These are phyloP conservation scores for Guyanaporus albipodus DNA, from an alignment of 768 basidiomycete species.

Conservation along the genomic window DNA sequence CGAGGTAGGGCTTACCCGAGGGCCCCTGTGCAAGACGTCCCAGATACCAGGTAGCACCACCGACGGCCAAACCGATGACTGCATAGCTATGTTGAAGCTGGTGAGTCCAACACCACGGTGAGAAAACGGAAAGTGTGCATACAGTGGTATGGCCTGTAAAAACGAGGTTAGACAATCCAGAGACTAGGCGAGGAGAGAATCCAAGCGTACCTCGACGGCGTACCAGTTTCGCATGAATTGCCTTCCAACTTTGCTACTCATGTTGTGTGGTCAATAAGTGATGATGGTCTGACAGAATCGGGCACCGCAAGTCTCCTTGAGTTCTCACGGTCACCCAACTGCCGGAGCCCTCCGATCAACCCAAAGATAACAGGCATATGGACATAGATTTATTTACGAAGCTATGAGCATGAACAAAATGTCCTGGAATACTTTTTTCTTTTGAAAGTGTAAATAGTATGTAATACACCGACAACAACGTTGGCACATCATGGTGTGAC, in stretches of 20 bases:
- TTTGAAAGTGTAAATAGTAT: constrained; percentile 16
- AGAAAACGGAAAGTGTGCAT: constrained; percentile 21
- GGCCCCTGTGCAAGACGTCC: constrained; percentile 59
- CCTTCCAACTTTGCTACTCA: constrained; percentile 23
- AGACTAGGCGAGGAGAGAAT: background rate
- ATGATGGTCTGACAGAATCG: background rate
- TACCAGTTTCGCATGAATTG: constrained; percentile 40
- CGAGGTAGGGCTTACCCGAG: constrained; percentile 35
- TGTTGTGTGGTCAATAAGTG: constrained; percentile 13
- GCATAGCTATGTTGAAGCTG: constrained; percentile 37
- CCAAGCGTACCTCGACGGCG: constrained; percentile 39
- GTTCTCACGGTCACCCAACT: constrained; percentile 15
- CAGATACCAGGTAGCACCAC: constrained; percentile 67
- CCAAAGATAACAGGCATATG: constrained; percentile 15
- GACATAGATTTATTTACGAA: constrained; percentile 19
- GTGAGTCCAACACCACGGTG: constrained; percentile 4
- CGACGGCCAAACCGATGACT: constrained; percentile 46
- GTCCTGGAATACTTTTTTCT: constrained; percentile 15
- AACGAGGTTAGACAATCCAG: background rate
- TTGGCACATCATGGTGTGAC: constrained; percentile 23
- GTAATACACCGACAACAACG: constrained; percentile 30
- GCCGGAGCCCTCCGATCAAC: constrained; percentile 15
- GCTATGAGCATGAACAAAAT: constrained; percentile 27
- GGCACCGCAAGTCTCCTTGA: no score
- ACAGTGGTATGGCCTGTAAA: constrained; percentile 49